phyloP scores from a whole-genome alignment of 305 asterid species.

The Fraxinus latifolia region DNA sequence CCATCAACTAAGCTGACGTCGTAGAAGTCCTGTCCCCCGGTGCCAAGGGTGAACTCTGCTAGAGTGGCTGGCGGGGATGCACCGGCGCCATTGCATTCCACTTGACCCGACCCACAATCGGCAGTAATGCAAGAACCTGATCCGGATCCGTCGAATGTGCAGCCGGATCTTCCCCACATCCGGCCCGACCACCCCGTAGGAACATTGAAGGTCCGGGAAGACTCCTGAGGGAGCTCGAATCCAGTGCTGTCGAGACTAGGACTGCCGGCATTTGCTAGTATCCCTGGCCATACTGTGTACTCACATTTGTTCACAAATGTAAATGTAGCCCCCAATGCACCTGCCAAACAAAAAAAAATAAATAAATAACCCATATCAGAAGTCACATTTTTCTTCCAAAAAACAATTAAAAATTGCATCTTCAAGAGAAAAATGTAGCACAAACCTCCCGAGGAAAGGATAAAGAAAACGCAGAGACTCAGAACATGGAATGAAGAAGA shows the following conservation, averaged over 20 bases:
- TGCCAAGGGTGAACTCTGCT: slow-evolving; percentile 79
- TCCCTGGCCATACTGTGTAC: slow-evolving; percentile 91
- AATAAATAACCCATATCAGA: not conserved
- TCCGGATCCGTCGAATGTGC: slow-evolving; percentile 57
- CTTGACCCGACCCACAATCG: slow-evolving; percentile 80
- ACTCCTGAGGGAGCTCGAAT: slow-evolving; percentile 65
- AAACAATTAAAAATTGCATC: too few species aligned
- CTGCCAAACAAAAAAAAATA: not conserved
- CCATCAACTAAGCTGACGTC: slow-evolving; percentile 96
- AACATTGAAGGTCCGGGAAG: slow-evolving; percentile 61
- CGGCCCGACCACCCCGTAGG: slow-evolving; percentile 97
- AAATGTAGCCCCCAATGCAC: slow-evolving; percentile 61
- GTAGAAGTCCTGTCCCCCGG: slow-evolving; percentile 69
- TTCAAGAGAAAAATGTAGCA: not conserved
- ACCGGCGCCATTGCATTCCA: slow-evolving; percentile 80
- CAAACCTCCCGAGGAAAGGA: slow-evolving; percentile 36
- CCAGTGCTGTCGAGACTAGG: slow-evolving; percentile 79
- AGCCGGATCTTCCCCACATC: slow-evolving; percentile 84
- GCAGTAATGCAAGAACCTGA: slow-evolving; percentile 64
- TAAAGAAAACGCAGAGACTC: slow-evolving; percentile 34
- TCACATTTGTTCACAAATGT: slow-evolving; percentile 72
- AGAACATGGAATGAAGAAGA: slow-evolving; percentile 27
- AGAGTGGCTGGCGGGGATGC: slow-evolving; percentile 90
- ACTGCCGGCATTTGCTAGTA: slow-evolving; percentile 77
- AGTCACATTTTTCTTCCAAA: not conserved